These are phyloP conservation scores for Solanum lycopersicoides DNA, from an alignment of 257 asterid species.

Conservation along the genomic window DNA sequence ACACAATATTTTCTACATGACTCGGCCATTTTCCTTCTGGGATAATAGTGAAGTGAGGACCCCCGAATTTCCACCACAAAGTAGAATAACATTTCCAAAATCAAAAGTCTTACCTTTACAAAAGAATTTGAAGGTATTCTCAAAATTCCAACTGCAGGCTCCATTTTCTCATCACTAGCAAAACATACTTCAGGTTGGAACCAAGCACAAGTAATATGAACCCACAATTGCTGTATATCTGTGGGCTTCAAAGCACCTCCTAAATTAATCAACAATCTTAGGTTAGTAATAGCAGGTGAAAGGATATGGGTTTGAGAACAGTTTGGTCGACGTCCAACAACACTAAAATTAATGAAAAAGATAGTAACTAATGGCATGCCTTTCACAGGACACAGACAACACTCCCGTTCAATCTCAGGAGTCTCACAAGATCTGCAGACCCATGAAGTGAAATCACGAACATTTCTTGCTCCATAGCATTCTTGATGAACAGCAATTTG, in stretches of 20 bases:
- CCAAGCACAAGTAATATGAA: conserved; percentile 99
- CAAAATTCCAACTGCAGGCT: conserved; percentile 92
- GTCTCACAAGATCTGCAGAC: conserved; percentile 97
- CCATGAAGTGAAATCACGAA: conserved; percentile 94
- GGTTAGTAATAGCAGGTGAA: neutral
- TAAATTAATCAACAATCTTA: conserved; percentile 17
- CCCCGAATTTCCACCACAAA: neutral
- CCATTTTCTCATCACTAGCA: conserved; percentile 92
- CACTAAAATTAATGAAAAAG: neutral
- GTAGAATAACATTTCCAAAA: neutral
- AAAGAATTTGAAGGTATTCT: conserved; percentile 88
- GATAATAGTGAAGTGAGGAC: neutral
- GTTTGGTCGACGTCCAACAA: neutral
- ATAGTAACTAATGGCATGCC: conserved; percentile 28
- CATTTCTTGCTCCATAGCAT: conserved; percentile 97
- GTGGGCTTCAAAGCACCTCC: conserved; percentile 99
- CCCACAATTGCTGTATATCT: conserved; percentile 82
- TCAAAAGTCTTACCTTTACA: conserved; percentile 49
- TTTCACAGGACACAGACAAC: conserved; percentile 99
- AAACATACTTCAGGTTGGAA: conserved; percentile 98
- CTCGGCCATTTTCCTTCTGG: neutral
- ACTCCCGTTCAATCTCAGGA: conserved; percentile 87
- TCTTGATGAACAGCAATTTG: conserved; percentile 99
- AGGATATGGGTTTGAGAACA: neutral
- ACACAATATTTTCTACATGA: neutral